Evolutionary conservation across 495 filamentous ascomycete genomes (phyloP).

Genomic region (Copromyces sp.): DNA sequence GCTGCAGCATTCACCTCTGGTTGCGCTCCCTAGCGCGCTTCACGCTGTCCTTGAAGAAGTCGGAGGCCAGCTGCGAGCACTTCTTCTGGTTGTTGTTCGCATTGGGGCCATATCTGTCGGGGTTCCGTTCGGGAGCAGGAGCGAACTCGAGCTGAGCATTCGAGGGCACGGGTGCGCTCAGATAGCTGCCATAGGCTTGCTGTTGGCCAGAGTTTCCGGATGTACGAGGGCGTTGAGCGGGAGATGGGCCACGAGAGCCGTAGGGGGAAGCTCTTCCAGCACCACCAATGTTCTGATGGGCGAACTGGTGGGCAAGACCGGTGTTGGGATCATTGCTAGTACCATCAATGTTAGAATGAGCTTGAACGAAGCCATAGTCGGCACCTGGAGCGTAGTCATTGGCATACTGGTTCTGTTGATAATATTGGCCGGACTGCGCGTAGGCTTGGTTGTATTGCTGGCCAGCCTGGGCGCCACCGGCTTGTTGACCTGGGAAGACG

Average conservation of each 20-base stretch:
- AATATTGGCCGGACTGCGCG: slow-evolving; percentile 21
- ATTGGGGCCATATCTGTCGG: slow-evolving; percentile 57
- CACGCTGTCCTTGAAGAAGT: slow-evolving; percentile 95
- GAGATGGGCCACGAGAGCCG: slow-evolving; percentile 53
- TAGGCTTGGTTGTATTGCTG: slow-evolving; percentile 37
- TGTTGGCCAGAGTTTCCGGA: slow-evolving; percentile 54
- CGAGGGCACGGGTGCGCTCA: slow-evolving; percentile 52
- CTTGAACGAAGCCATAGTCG: slow-evolving; percentile 43
- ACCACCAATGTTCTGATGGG: slow-evolving; percentile 85
- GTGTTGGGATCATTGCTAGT: slow-evolving; percentile 61
- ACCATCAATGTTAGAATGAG: slow-evolving; percentile 43
- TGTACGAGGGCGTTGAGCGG: slow-evolving; percentile 66
- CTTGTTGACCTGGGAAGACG: slow-evolving; percentile 42
- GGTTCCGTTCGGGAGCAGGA: slow-evolving; percentile 57
- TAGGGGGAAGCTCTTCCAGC: slow-evolving; percentile 57
- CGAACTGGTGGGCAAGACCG: slow-evolving; percentile 89
- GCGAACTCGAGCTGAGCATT: slow-evolving; percentile 41
- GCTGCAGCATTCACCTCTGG: slow-evolving; percentile 53
- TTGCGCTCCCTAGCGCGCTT: slow-evolving; percentile 85
- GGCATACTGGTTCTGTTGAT: slow-evolving; percentile 26
- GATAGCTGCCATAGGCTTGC: slow-evolving; percentile 50
- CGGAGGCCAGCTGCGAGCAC: slow-evolving; percentile 64
- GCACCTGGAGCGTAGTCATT: slow-evolving; percentile 18
- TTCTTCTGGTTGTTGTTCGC: slow-evolving; percentile 63
- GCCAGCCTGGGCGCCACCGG: slow-evolving; percentile 19